These are phyloP conservation scores for Rhododendron henanense DNA, from an alignment of 148 eudicot species.

Conservation along the genomic window DNA sequence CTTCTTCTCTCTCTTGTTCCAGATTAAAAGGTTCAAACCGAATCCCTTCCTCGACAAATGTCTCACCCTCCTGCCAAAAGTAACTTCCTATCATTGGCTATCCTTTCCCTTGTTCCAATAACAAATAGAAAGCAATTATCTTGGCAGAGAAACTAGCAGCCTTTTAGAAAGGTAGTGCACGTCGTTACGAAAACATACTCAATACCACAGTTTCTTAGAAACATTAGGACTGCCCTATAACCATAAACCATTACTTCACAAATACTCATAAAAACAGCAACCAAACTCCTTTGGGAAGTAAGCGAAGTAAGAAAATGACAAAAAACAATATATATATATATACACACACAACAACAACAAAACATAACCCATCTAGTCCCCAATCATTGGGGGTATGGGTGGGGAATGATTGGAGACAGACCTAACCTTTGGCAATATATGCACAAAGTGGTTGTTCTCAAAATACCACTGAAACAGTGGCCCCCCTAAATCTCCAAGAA, in stretches of 20 bases:
- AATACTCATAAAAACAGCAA: neutral
- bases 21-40: conserved; percentile 82
- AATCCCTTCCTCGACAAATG: conserved; percentile 67
- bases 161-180: neutral
- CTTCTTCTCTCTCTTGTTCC: conserved; percentile 85
- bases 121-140: conserved; percentile 14
- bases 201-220: neutral
- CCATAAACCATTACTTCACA: neutral
- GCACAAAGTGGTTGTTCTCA: too few relatives aligned
- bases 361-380: too few relatives aligned
- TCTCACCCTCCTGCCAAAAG: conserved; percentile 58
- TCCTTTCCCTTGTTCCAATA: conserved; percentile 14
- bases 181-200: neutral
- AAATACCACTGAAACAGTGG: too few relatives aligned
- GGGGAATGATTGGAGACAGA: too few relatives aligned
- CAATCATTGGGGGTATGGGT: too few relatives aligned
- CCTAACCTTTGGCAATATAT: too few relatives aligned
- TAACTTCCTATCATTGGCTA: conserved; percentile 12
- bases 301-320: neutral
- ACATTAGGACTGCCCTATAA: neutral
- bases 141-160: conserved; percentile 6
- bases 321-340: neutral
- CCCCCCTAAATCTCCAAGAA: too few relatives aligned
- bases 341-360: too few relatives aligned
- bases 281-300: neutral